Base-by-base conservation (phyloP, 2,329 filamentous ascomycete species). In the Fusarium sambucinum region DNA sequence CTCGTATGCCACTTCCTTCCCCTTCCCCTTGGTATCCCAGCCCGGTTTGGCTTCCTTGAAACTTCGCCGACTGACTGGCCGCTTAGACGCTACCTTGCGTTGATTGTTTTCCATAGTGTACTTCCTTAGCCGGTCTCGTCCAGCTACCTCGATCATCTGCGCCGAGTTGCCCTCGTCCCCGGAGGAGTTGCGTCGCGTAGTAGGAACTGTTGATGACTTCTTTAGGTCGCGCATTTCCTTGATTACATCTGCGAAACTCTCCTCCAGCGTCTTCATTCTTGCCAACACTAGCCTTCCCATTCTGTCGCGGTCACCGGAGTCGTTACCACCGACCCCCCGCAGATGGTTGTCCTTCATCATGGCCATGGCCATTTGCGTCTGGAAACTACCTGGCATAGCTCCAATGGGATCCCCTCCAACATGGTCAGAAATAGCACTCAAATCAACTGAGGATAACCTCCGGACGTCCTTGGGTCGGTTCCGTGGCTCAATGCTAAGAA, bases 251-350 rank as follows among this genome's bases (percentile, higher is more conserved):
- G 91, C 87, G 77, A 98, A 95, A 16, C 94, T 91, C 79, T 97
- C 93, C 77, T 98, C 94, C 3, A 98, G 84, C 10, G 91, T 95
- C 77, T 96, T 96, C 93, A 97, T 97, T 33, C 93, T 85, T 11
- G 93, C 93, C 45, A 97, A 83, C 79, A 97, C 91, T 45, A 97
- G 85, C 57, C 93, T 87, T 70, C 90, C 89, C 86, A 94, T 91
- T 40, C 92, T 87, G 74, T 92, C 90, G 25, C 77, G 87, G 84
- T 83, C 82, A 55, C 75, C 78, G 6, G 76, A 60, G 46, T 82
- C 79, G 32, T 71, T 69, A 38, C 76, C 77, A 32, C 77, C 80
- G 32, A 77, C 76, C 19, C 77, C 79, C 72, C 85, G 86, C 54
- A 89, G 78, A 21, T 87, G 87, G 16, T 76, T 79, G 41, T 84